phyloP scores from a whole-genome alignment of 192 early-diverging fungal species.

The Phlyctochytrium planicorne region DNA sequence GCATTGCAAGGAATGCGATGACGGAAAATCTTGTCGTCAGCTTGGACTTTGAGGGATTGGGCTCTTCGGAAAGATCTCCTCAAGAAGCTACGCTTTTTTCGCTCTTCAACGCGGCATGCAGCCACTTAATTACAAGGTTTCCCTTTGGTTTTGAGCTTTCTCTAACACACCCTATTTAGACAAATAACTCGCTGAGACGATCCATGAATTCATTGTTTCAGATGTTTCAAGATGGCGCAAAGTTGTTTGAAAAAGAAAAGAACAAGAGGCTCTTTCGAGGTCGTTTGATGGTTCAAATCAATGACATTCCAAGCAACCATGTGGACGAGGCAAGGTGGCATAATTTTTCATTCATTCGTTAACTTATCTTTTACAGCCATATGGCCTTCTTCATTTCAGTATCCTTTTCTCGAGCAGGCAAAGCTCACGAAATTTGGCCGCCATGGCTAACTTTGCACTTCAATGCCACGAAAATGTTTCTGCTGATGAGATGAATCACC shows the following conservation, averaged over 20 bases:
- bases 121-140: constrained; percentile 7
- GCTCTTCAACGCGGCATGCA: constrained; percentile 8
- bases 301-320: not conserved
- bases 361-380: no score
- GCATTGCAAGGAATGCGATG: not conserved
- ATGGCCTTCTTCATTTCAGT: no score
- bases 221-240: constrained; percentile 7
- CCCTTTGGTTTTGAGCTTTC: no score
- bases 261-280: not conserved
- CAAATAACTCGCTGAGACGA: not conserved
- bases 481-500: no score
- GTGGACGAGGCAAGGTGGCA: no score
- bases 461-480: no score
- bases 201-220: not conserved
- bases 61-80: constrained; percentile 12
- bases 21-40: not conserved
- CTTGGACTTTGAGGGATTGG: constrained; percentile 23
- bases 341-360: no score
- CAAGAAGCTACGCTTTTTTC: constrained; percentile 20
- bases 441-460: no score
- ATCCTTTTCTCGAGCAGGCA: no score
- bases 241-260: constrained; percentile 1
- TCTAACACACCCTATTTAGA: no score
- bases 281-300: not conserved
- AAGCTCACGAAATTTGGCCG: no score